A percentile compares a stretch with the other conserved stretches of the same genome.
Evolutionary conservation across 225 moss, liverwort and hornwort species (phyloP).

Genomic region (Polytrichum commune): DNA sequence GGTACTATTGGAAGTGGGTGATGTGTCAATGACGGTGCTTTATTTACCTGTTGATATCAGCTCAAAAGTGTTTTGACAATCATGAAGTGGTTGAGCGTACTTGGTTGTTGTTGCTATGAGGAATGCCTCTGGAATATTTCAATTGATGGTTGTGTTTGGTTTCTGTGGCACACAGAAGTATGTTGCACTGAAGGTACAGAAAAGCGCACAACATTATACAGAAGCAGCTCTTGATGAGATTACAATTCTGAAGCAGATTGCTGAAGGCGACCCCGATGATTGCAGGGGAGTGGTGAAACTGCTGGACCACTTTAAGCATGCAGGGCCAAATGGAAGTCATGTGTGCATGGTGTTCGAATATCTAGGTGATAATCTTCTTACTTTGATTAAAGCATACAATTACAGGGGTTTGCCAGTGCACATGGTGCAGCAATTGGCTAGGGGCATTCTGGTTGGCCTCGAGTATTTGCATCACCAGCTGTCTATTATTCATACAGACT

Average conservation of each 20-base stretch:
- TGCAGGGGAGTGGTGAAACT: conserved; percentile 75
- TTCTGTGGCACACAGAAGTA: conserved; percentile 45
- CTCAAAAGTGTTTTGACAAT: too few species aligned
- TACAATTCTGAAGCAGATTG: conserved; percentile 83
- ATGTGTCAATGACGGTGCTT: too few species aligned
- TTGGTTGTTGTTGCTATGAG: not conserved
- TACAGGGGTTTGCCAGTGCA: conserved; percentile 78
- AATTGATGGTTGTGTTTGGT: conserved; percentile 13
- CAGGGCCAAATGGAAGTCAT: conserved; percentile 82
- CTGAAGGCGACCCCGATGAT: conserved; percentile 66
- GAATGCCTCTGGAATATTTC: not conserved
- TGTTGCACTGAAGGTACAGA: conserved; percentile 88
- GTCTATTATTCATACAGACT: conserved; percentile 88
- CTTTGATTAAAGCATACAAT: conserved; percentile 74
- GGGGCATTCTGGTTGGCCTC: conserved; percentile 70
- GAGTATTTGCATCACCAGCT: conserved; percentile 77
- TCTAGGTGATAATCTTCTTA: conserved; percentile 85
- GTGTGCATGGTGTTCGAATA: conserved; percentile 97
- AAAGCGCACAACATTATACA: conserved; percentile 92
- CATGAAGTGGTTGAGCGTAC: too few species aligned
- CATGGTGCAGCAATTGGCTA: conserved; percentile 74
- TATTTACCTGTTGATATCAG: too few species aligned
- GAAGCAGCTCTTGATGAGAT: conserved; percentile 95
- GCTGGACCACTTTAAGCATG: conserved; percentile 82
- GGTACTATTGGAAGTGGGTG: too few species aligned